Evolutionary conservation across 345 rosid genomes (phyloP).

Genomic region (Ailanthus altissimus): DNA sequence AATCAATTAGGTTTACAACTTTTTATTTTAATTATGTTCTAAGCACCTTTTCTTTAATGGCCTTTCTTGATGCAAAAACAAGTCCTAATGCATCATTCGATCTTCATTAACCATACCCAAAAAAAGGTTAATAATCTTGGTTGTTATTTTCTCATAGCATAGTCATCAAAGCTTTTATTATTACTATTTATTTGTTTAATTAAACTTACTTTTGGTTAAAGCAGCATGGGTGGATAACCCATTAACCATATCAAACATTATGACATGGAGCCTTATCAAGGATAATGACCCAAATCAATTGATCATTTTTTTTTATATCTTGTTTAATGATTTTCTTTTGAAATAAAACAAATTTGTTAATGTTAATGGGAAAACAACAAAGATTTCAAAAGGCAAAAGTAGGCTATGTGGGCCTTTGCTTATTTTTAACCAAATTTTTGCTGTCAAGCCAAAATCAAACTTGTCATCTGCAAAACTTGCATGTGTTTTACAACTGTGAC

Average conservation of each 20-base stretch:
- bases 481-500: conserved; percentile 10
- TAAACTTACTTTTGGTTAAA: neutral
- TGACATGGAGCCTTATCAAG: conserved; percentile 10
- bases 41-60: neutral
- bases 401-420: conserved; percentile 27
- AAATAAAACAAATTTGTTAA: neutral
- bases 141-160: neutral
- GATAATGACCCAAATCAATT: neutral
- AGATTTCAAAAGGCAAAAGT: conserved; percentile 7
- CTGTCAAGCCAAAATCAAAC: conserved; percentile 21
- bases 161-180: neutral
- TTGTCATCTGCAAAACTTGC: conserved; percentile 8
- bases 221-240: neutral
- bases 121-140: neutral
- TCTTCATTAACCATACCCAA: neutral
- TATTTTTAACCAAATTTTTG: conserved; percentile 25
- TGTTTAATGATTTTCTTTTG: neutral
- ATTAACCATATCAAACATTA: neutral
- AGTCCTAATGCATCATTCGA: neutral
- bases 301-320: neutral
- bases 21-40: neutral
- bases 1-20: neutral
- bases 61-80: neutral
- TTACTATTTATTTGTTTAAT: neutral
- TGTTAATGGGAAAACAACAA: conserved; percentile 9